phyloP scores from a whole-genome alignment of 257 asterid genomes.

The Solanum verrucosum region DNA sequence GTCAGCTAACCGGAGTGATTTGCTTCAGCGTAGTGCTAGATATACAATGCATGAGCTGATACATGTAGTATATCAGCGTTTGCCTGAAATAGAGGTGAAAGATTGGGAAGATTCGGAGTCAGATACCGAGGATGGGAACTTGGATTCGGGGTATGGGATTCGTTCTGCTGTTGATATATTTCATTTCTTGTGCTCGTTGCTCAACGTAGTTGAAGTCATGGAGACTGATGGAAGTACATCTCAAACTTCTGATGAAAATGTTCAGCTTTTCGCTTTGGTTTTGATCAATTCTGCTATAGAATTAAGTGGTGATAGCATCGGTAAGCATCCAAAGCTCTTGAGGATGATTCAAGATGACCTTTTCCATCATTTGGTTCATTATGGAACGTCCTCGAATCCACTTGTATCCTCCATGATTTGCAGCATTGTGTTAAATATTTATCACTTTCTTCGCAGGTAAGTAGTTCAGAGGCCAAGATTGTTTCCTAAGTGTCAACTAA shows the following conservation, averaged over 20 bases:
- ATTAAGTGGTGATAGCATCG: slow-evolving; percentile 82
- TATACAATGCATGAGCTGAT: slow-evolving; percentile 81
- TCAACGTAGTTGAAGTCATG: slow-evolving; percentile 62
- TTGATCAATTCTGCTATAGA: slow-evolving; percentile 76
- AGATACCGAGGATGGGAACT: slow-evolving; percentile 61
- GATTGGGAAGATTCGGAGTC: slow-evolving; percentile 87
- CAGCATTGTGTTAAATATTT: slow-evolving; percentile 72
- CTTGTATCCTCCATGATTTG: slow-evolving; percentile 81
- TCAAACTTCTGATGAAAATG: slow-evolving; percentile 52
- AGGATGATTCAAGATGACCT: slow-evolving; percentile 89
- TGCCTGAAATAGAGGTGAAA: slow-evolving; percentile 68
- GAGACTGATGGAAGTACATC: slow-evolving; percentile 44
- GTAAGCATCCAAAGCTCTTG: slow-evolving; percentile 77
- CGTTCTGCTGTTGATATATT: slow-evolving; percentile 75
- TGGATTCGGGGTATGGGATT: slow-evolving; percentile 71
- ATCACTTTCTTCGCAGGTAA: slow-evolving; percentile 76
- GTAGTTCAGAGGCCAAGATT: neutral
- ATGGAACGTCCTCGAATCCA: slow-evolving; percentile 64
- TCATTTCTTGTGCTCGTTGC: slow-evolving; percentile 79
- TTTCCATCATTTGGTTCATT: slow-evolving; percentile 79
- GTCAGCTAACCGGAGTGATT: slow-evolving; percentile 55
- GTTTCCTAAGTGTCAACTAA: neutral
- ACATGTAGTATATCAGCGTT: slow-evolving; percentile 51
- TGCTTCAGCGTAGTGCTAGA: slow-evolving; percentile 79
- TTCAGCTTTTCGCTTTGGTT: slow-evolving; percentile 65